Evolutionary conservation across 2,329 filamentous ascomycete species (phyloP), one percentile per base, ranked within the genome.

Genomic region (Claviceps quebecensis): DNA sequence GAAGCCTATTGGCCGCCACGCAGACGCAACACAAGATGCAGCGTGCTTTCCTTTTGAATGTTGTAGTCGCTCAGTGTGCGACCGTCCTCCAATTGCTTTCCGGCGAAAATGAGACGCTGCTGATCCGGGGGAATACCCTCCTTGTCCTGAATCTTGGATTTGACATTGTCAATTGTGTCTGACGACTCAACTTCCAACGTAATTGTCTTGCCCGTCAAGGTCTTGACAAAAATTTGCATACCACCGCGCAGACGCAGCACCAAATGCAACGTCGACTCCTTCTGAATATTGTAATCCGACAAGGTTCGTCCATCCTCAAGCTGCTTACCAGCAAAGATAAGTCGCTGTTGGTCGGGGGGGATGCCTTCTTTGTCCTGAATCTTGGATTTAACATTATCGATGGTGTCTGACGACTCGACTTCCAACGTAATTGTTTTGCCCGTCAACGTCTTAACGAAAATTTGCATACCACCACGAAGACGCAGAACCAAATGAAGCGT

Each of bases 231-330:
- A 59, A 89, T 89, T 62, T 89, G 86, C 85, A 89, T 90, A 69
- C 85, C 85, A 76, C 85, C 85, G 70, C 86, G 84, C 5, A 91
- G 80, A 65, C 86, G 83, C 23, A 91, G 81, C 47, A 91, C 86
- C 52, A 91, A 66, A 66, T 91, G 86, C 1, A 91, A 77, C 0
- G 87, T 91, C 1, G 82, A 86, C 65, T 91, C 87, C 73, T 91
- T 91, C 69, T 97, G 91, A 47, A 96, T 96, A 74, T 96, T 96
- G 80, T 96, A 96, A 67, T 96, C 91, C 48, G 81, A 86, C 0
- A 96, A 75, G 0, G 90, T 96, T 19, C 90, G 86, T 48, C 90
- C 90, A 60, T 96, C 89, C 67, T 95, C 88, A 1, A 95, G 72
- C 69, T 95, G 88, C 80, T 95, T 95, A 54, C 89, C 89, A 46